Percentiles rank a stretch among this genome's conserved stretches.
These are phyloP conservation scores for Septoria petroselini DNA, from an alignment of 2,329 filamentous ascomycete species.

Conservation along the genomic window DNA sequence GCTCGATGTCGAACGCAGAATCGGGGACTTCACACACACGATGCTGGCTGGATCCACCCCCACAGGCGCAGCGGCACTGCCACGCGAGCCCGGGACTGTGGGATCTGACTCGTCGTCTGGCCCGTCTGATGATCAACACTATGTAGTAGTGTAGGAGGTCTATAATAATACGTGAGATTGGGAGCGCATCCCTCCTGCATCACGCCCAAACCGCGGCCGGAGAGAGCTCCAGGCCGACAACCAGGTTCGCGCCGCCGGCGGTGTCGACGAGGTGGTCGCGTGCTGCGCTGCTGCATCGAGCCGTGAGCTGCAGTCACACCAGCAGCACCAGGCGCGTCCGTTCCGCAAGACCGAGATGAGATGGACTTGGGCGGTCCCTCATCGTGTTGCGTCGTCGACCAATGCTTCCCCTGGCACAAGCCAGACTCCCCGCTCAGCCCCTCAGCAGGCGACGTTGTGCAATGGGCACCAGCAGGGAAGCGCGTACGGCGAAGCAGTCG, in stretches of 20 bases:
- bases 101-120: constrained; percentile 7
- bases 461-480: constrained; percentile 9
- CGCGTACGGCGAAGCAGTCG: constrained; percentile 9
- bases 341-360: constrained; percentile 1
- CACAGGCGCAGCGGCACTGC: constrained; percentile 1
- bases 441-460: constrained; percentile 7
- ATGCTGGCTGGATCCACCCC: neutral
- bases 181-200: no score
- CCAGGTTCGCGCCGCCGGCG: neutral
- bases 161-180: no score
- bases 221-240: constrained; percentile 3
- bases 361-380: neutral
- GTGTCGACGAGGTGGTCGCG: neutral
- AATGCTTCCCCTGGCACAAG: constrained; percentile 10
- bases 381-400: neutral
- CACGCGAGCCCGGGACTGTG: constrained; percentile 2
- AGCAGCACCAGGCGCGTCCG: no score
- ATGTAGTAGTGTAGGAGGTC: no score
- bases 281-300: constrained; percentile 9
- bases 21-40: neutral
- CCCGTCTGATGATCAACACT: no score
- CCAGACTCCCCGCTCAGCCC: constrained; percentile 15
- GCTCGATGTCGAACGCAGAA: constrained; percentile 5
- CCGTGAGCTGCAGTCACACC: neutral
- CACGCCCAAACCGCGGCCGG: no score